These are phyloP conservation scores for Helicostylum pulchrum DNA, from an alignment of 192 early-diverging fungal species.

Conservation along the genomic window DNA sequence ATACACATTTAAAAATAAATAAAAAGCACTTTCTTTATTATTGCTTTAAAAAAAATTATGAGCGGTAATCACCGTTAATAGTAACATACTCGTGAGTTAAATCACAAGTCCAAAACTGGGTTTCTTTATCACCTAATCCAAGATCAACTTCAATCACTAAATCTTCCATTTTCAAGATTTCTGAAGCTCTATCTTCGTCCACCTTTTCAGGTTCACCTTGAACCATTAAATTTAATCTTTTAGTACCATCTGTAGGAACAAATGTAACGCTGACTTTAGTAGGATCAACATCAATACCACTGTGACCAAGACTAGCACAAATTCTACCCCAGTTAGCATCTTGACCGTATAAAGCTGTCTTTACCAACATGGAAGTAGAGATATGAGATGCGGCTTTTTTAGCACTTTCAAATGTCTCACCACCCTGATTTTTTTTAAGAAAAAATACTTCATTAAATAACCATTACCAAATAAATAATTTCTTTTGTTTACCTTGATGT, in stretches of 20 bases:
- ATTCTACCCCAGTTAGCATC: constrained; percentile 97
- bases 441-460: neutral
- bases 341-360: constrained; percentile 93
- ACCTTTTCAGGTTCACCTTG: constrained; percentile 78
- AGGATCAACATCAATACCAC: constrained; percentile 70
- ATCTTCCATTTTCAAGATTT: constrained; percentile 86
- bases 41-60: constrained; percentile 29
- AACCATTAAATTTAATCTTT: constrained; percentile 67
- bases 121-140: constrained; percentile 68
- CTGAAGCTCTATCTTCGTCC: constrained; percentile 76
- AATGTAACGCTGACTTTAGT: constrained; percentile 73
- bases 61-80: constrained; percentile 92
- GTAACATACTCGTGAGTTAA: constrained; percentile 89
- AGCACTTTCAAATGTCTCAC: constrained; percentile 67
- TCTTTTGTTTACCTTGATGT: constrained; percentile 58
- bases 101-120: constrained; percentile 94
- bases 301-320: constrained; percentile 37
- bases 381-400: constrained; percentile 83
- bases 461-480: neutral
- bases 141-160: constrained; percentile 77
- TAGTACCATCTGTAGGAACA: constrained; percentile 59
- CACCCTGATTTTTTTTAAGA: constrained; percentile 55
- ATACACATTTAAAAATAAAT: neutral
- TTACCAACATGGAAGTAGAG: constrained; percentile 89
- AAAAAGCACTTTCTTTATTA: neutral